Percentiles rank a stretch among this genome's conserved stretches.
These are phyloP conservation scores for Anastatica hierochuntica DNA, from an alignment of 345 rosid genomes.

Conservation along the genomic window DNA sequence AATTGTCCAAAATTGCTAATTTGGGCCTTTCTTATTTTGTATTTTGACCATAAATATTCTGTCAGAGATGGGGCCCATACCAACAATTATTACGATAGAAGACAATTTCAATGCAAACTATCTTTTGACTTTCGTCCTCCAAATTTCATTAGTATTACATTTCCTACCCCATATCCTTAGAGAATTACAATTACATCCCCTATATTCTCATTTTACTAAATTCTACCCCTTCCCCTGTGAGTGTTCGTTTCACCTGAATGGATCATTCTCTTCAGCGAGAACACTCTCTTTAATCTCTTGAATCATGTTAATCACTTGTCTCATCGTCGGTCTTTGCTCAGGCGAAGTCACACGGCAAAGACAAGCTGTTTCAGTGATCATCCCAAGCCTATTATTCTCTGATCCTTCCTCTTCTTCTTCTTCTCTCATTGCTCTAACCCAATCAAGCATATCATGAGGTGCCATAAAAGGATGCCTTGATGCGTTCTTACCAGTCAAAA, in stretches of 20 bases:
- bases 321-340: constrained; percentile 82
- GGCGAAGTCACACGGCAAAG: constrained; percentile 76
- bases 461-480: constrained; percentile 71
- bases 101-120: constrained; percentile 5
- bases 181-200: constrained; percentile 4
- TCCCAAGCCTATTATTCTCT: constrained; percentile 52
- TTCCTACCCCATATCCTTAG: no score
- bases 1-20: background rate
- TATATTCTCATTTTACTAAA: background rate
- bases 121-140: constrained; percentile 9
- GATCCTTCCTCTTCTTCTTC: constrained; percentile 32
- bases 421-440: constrained; percentile 70
- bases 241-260: constrained; percentile 6
- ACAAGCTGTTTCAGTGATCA: constrained; percentile 81
- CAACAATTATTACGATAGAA: constrained; percentile 1
- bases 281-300: constrained; percentile 70
- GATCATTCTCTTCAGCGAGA: constrained; percentile 26
- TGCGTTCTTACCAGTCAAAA: constrained; percentile 72
- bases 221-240: background rate
- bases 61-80: constrained; percentile 9
- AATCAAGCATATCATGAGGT: constrained; percentile 68
- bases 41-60: constrained; percentile 7
- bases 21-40: background rate
- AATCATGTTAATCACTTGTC: constrained; percentile 85
- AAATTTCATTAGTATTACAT: background rate